Evolutionary conservation across 371 early-diverging fungal species (phyloP), one percentile per base, ranked within the genome.

Genomic region (Saksenaea oblongispora): DNA sequence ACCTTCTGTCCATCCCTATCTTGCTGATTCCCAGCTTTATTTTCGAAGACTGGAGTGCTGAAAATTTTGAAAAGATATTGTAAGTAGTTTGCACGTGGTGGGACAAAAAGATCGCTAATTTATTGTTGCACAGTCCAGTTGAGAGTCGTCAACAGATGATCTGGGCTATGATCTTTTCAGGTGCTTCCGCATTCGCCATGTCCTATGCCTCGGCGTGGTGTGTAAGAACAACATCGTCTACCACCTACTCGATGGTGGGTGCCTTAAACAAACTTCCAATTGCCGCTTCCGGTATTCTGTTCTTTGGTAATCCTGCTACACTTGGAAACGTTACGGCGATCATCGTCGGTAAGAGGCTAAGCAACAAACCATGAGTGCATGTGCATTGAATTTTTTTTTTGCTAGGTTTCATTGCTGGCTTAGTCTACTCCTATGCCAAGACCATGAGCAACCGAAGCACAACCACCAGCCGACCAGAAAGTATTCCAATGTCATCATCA

Each of bases 181-280:
- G 95, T 34, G 73, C 92, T 15, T 87, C 91, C 5, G 93, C 96
- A 7, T 98, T 98, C 78, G 90, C 89, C 56, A 98, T 98, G 75
- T 89, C 94, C 2, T 97, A 94, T 73, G 87, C 91, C 41, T 93
- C 94, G 56, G 91, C 95, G 0, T 98, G 97, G 98, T 95, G 97
- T 73, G 89, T 99, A 24, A 90, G 98, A 58, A 90, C 93, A 4
- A 95, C 99, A 11, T 88, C 90, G 0, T 95, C 98, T 2, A 99
- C 99, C 5, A 98, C 99, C 0, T 95, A 97, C 75, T 93, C 93
- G 53, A 99, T 99, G 99, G 93, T 96, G n/a, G 99, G 99, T 17
- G 97, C 99, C 0, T 84, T 99, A 35, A 99, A 99, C 80, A 99
- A 99, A 74, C 83, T 99, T 26, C 96, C 99, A 3, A 93, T 99